Percentiles rank a stretch among this genome's conserved stretches.
phyloP scores from a whole-genome alignment of 2,329 filamentous ascomycete species.

The Fusarium neocosmosporiellum region DNA sequence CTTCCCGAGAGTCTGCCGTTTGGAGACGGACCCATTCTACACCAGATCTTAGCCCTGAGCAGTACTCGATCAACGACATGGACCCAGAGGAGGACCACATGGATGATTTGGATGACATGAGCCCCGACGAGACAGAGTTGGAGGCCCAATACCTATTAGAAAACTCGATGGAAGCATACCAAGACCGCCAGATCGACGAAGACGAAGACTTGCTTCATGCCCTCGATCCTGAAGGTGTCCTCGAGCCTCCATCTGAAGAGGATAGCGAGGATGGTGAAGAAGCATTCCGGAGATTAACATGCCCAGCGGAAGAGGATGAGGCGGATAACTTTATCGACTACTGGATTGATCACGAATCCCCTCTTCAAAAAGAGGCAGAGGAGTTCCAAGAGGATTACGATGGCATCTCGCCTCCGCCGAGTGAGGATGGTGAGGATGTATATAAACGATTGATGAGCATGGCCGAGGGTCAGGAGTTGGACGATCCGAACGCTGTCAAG shows the following conservation, averaged over 20 bases:
- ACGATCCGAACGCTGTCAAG: neutral
- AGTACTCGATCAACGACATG: neutral
- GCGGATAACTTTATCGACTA: neutral
- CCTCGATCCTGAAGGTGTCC: neutral
- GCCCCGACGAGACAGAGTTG: neutral
- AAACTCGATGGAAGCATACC: neutral
- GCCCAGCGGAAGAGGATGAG: neutral
- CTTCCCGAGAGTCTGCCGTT: neutral
- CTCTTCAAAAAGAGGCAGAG: neutral
- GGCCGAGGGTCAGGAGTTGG: neutral
- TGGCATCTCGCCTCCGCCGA: neutral
- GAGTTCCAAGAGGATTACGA: neutral
- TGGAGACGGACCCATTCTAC: neutral
- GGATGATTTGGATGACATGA: neutral
- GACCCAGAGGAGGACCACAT: neutral
- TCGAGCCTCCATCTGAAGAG: conserved; percentile 2
- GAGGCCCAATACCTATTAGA: neutral
- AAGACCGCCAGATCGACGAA: neutral
- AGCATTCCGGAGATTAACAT: neutral
- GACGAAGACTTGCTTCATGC: neutral
- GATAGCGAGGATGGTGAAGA: conserved; percentile 4
- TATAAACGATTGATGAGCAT: neutral
- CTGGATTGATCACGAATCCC: neutral
- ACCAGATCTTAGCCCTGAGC: neutral
- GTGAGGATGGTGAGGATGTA: neutral